Conservation (phyloP, 805 yeast species). For the Zygoascus ofunaensis region DNA sequence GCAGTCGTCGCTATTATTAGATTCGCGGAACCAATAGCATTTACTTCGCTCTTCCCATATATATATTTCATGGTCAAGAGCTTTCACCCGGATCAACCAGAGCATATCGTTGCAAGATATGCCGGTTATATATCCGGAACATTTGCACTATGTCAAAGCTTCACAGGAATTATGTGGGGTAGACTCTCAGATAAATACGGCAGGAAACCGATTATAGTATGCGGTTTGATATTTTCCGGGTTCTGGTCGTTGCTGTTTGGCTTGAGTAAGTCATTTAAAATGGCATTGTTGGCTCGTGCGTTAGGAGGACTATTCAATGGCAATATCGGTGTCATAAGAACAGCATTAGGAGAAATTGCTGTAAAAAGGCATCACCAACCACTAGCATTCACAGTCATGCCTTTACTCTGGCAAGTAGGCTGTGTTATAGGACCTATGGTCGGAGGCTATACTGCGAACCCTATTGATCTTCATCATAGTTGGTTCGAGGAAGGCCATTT, state of each 20-base stretch:
- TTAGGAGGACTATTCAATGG: slow-evolving; percentile 53
- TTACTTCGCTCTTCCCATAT: slow-evolving; percentile 56
- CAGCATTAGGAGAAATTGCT: slow-evolving; percentile 53
- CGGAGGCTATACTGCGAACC: slow-evolving; percentile 45
- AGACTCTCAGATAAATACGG: slow-evolving; percentile 45
- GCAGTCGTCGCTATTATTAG: slow-evolving; percentile 37
- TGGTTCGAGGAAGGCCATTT: slow-evolving; percentile 18
- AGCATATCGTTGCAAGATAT: slow-evolving; percentile 46
- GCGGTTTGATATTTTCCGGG: slow-evolving; percentile 46
- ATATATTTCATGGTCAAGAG: slow-evolving; percentile 55
- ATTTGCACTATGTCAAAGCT: slow-evolving; percentile 53
- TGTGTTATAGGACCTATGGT: slow-evolving; percentile 52
- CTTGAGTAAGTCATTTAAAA: slow-evolving; percentile 41
- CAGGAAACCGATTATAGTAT: slow-evolving; percentile 43
- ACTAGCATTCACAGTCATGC: slow-evolving; percentile 51
- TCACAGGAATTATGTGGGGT: slow-evolving; percentile 56
- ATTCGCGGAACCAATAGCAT: slow-evolving; percentile 54
- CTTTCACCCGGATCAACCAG: slow-evolving; percentile 40
- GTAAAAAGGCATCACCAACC: slow-evolving; percentile 51
- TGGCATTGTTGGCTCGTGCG: slow-evolving; percentile 46
- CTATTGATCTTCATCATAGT: slow-evolving; percentile 27
- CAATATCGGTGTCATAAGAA: slow-evolving; percentile 55
- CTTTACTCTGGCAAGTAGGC: slow-evolving; percentile 54
- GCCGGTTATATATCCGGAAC: slow-evolving; percentile 54
- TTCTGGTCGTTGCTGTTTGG: slow-evolving; percentile 44